Evolutionary conservation across 228 moss, liverwort and hornwort species (phyloP), one percentile per base, ranked within the genome.

Genomic region (Sphagnum magellanicum): DNA sequence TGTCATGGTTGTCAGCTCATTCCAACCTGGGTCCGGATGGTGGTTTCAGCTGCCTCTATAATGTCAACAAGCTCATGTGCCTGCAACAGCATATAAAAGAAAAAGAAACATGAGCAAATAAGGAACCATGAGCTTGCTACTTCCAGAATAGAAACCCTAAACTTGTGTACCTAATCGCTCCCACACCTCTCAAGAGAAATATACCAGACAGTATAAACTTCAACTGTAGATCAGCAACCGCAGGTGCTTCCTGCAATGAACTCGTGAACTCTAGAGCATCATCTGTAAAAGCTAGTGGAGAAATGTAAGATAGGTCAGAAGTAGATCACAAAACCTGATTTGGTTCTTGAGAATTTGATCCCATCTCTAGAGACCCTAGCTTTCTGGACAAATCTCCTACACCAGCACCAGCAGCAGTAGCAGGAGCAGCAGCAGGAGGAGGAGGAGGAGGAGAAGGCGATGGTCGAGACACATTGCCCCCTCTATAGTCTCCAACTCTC

Each of bases 21-120:
- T 59, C 71, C 77, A 76, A 95, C 95, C 88, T 97, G 97, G 68
- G 90, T 88, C 64, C 93, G 97, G 66, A 97, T 93, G 70, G 97
- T 87, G 79, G 72, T 80, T 73, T 97, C 97, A 67, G 93, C 97
- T 62, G 89, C 90, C 83, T 93, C 91, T 60, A 97, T 93, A 68
- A 97, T 88, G 71, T 91, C 83, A 69, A 97, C 91, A 51, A 97
- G 91, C 71, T 91, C 91, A 79, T 91, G 84, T 67, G 82, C 90
- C 84, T 96, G 89, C 67, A 83, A 78, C 64, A 79, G 72, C 47
- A 63, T 79, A 67, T 50, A 32, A 32, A 32, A 32, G 32, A 65
- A 52, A 17, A 85, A 50, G 49, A 49, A 67, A 66, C 46, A 52
- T 48, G n/a, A 46, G 6, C 48, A 65, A 48, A 1, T 48, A 10